A percentile compares a stretch with the other conserved stretches of the same genome.
phyloP scores from a whole-genome alignment of 495 filamentous ascomycete species.

The Lasiosphaeriaceae sp. region DNA sequence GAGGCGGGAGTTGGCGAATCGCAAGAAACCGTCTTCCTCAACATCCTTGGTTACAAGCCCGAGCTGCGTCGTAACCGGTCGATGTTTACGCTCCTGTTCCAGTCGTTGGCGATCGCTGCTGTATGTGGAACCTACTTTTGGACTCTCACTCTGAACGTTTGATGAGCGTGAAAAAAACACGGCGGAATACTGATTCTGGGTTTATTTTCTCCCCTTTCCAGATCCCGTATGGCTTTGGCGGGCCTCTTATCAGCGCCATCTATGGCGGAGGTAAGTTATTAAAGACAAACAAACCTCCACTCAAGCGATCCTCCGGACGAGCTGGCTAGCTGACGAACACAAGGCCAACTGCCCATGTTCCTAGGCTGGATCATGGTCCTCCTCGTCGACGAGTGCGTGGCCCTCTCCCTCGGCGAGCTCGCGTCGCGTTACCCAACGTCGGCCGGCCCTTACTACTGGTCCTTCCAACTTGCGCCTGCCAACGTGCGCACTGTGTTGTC shows the following conservation, averaged over 20 bases:
- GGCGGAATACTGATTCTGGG: neutral
- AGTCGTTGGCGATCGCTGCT: constrained; percentile 40
- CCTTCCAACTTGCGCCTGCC: constrained; percentile 52
- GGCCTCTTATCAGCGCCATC: constrained; percentile 34
- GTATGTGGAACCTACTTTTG: constrained; percentile 22
- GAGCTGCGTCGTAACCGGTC: constrained; percentile 52
- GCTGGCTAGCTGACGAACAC: neutral
- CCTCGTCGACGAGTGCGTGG: constrained; percentile 56
- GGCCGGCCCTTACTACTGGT: constrained; percentile 64
- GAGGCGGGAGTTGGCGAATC: constrained; percentile 3
- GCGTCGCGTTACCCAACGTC: constrained; percentile 58
- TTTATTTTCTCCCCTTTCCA: constrained; percentile 1
- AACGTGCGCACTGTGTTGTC: constrained; percentile 52
- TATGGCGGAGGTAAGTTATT: constrained; percentile 33
- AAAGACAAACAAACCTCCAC: neutral
- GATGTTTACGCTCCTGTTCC: constrained; percentile 39
- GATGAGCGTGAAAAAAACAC: too few relatives aligned
- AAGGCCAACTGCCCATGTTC: constrained; percentile 26
- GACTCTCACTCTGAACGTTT: neutral
- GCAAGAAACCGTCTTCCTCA: constrained; percentile 30
- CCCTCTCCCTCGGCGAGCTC: constrained; percentile 59
- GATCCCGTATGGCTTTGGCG: constrained; percentile 41
- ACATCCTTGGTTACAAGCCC: constrained; percentile 58
- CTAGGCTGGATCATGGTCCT: constrained; percentile 58
- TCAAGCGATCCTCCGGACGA: neutral